These are phyloP conservation scores for Kandelia obovata DNA, from an alignment of 345 rosid genomes.

Conservation along the genomic window DNA sequence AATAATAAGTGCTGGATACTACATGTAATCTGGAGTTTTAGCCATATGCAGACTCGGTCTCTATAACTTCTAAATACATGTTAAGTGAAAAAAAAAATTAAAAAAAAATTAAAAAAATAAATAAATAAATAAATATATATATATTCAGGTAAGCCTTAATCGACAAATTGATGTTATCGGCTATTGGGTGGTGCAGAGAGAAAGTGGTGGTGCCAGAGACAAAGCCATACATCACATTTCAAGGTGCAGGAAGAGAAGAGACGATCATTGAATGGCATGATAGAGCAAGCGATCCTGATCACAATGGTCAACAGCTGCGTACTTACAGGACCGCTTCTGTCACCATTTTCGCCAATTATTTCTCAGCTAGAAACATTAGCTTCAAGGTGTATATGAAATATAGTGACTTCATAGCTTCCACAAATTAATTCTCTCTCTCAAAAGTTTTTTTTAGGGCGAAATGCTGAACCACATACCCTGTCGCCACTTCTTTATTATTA, in stretches of 20 bases:
- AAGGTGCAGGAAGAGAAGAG: constrained; percentile 78
- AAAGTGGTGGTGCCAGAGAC: constrained; percentile 82
- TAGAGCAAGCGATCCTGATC: constrained; percentile 80
- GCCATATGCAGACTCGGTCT: background rate
- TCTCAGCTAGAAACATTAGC: constrained; percentile 88
- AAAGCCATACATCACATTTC: constrained; percentile 80
- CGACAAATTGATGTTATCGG: background rate
- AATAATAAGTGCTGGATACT: constrained; percentile 65
- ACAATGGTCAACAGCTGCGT: constrained; percentile 79
- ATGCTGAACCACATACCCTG: no score
- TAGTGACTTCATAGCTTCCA: no score
- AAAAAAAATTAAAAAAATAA: no score
- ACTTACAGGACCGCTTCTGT: constrained; percentile 96
- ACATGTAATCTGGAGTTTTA: constrained; percentile 39
- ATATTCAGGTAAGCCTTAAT: no score
- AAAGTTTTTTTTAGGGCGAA: no score
- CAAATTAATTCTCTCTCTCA: no score
- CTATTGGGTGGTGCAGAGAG: constrained; percentile 46
- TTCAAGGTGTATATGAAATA: constrained; percentile 52
- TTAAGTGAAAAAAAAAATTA: no score
- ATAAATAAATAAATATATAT: no score
- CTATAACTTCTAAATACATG: no score
- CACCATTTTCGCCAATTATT: constrained; percentile 68
- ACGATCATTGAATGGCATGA: constrained; percentile 97
- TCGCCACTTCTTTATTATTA: no score